phyloP scores from a whole-genome alignment of 1,284 basidiomycete genomes.

The Baeospora myosura region DNA sequence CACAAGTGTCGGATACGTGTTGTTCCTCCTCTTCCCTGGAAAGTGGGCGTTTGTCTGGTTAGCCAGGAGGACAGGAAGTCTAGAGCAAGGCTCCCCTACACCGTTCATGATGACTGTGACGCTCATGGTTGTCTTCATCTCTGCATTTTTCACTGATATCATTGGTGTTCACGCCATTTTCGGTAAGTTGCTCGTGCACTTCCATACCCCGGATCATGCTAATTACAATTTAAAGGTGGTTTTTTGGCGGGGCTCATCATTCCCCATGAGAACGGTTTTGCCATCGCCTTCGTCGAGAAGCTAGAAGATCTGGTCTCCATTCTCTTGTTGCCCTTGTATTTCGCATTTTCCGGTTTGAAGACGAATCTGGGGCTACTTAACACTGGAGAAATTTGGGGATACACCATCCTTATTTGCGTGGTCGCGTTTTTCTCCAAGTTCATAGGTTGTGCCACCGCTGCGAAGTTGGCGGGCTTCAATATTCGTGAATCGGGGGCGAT shows the following conservation, averaged over 20 bases:
- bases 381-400: slow-evolving; percentile 86
- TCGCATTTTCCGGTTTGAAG: slow-evolving; percentile 80
- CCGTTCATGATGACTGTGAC: slow-evolving; percentile 75
- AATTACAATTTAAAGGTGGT: slow-evolving; percentile 41
- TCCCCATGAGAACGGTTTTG: slow-evolving; percentile 82
- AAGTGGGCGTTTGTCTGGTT: slow-evolving; percentile 63
- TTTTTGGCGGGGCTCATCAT: slow-evolving; percentile 90
- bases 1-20: slow-evolving; percentile 72
- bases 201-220: slow-evolving; percentile 19
- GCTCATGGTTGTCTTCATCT: slow-evolving; percentile 74
- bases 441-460: slow-evolving; percentile 62
- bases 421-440: slow-evolving; percentile 86
- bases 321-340: slow-evolving; percentile 87
- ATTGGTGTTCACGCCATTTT: slow-evolving; percentile 93
- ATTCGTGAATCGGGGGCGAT: slow-evolving; percentile 80
- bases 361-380: slow-evolving; percentile 85
- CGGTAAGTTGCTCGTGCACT: slow-evolving; percentile 33
- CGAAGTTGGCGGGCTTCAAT: slow-evolving; percentile 65
- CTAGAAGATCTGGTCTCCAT: slow-evolving; percentile 79
- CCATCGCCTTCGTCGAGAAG: slow-evolving; percentile 72
- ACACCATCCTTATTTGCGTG: slow-evolving; percentile 73
- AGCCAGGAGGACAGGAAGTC: slow-evolving; percentile 71
- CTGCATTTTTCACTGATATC: slow-evolving; percentile 87
- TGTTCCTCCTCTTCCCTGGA: slow-evolving; percentile 73
- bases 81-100: slow-evolving; percentile 68